Conservation (phyloP, 345 rosid species). For the Chamaenerion angustifolium region DNA sequence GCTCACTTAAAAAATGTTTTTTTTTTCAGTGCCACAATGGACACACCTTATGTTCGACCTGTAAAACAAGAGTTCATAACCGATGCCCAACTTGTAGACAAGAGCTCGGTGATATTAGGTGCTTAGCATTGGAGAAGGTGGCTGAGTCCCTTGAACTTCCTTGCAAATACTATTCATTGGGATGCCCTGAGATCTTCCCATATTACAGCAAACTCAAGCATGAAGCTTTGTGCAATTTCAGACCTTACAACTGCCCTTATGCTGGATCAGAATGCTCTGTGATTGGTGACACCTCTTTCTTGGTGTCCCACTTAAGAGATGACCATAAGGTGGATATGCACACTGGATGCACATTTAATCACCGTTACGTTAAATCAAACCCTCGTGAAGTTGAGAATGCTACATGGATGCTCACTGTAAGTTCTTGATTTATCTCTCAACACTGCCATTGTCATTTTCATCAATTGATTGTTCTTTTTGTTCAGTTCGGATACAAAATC, state of each 20-base stretch:
- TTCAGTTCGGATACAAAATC: too few species aligned
- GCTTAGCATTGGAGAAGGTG: conserved; percentile 85
- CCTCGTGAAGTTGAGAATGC: conserved; percentile 98
- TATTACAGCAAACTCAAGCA: conserved; percentile 92
- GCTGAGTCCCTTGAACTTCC: conserved; percentile 91
- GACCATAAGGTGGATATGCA: conserved; percentile 98
- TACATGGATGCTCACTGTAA: conserved; percentile 94
- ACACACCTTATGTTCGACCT: conserved; percentile 86
- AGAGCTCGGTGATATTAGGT: conserved; percentile 96
- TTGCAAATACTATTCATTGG: conserved; percentile 63
- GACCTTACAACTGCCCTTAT: conserved; percentile 85
- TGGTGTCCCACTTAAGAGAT: conserved; percentile 82
- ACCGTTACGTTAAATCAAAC: conserved; percentile 93
- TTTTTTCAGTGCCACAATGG: conserved; percentile 91
- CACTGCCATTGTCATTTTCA: too few species aligned
- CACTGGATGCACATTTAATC: conserved; percentile 90
- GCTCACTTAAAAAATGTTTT: neutral
- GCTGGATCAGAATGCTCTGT: conserved; percentile 89
- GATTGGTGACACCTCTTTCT: conserved; percentile 70
- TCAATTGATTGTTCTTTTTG: too few species aligned
- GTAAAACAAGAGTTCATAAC: conserved; percentile 81
- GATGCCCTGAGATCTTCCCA: conserved; percentile 89
- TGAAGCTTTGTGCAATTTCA: conserved; percentile 71
- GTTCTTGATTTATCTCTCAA: conserved; percentile 10
- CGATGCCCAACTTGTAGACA: conserved; percentile 95